Evolutionary conservation across 2,329 filamentous ascomycete species (phyloP).

Genomic region (Dactylellina parvicollis): DNA sequence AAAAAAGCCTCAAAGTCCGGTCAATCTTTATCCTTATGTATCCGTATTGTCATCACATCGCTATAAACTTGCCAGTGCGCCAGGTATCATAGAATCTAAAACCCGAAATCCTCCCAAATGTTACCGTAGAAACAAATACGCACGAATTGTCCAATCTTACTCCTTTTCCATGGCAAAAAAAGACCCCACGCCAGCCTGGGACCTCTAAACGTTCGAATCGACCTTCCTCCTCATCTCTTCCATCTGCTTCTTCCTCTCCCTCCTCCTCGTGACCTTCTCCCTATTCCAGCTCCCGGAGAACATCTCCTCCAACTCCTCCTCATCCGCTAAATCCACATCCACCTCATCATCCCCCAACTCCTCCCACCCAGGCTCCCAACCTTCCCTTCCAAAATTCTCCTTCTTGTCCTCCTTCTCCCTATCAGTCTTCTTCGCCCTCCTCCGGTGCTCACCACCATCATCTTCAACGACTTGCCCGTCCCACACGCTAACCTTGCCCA

Average conservation of each 20-base stretch:
- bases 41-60: too few relatives aligned
- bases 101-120: background rate
- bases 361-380: slow-evolving; percentile 53
- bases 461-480: slow-evolving; percentile 61
- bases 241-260: slow-evolving; percentile 50
- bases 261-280: slow-evolving; percentile 63
- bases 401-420: background rate
- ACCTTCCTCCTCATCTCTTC: slow-evolving; percentile 36
- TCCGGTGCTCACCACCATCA: too few relatives aligned
- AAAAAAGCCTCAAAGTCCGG: too few relatives aligned
- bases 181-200: background rate
- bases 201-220: slow-evolving; percentile 46
- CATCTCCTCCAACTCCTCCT: slow-evolving; percentile 74
- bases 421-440: background rate
- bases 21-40: too few relatives aligned
- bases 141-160: background rate
- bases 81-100: slow-evolving; percentile 16
- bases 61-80: slow-evolving; percentile 21
- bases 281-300: slow-evolving; percentile 72
- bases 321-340: slow-evolving; percentile 72
- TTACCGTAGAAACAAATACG: background rate
- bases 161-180: background rate
- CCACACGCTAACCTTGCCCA: slow-evolving; percentile 68
- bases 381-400: slow-evolving; percentile 6
- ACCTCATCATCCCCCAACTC: slow-evolving; percentile 38